A percentile compares a stretch with the other conserved stretches of the same genome.
phyloP scores from a whole-genome alignment of 2,329 filamentous ascomycete species.

The Aureobasidium sp. region DNA sequence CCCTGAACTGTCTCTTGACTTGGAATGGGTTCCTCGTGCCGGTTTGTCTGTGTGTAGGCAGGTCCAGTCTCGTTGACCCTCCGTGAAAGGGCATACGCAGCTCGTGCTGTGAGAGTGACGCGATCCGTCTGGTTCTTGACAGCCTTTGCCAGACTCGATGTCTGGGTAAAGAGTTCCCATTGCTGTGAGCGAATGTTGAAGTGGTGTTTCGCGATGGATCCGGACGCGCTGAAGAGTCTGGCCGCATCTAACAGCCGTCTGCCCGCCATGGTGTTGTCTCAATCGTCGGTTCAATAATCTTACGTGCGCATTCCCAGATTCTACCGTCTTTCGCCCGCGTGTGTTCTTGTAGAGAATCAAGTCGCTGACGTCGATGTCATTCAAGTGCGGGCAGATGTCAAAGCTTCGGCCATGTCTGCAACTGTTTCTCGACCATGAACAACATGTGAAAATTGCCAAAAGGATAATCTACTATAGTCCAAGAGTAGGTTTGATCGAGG shows the following conservation, averaged over 20 bases:
- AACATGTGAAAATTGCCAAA: background rate
- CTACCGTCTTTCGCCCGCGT: background rate
- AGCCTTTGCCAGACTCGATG: slow-evolving; percentile 56
- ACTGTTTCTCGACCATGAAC: background rate
- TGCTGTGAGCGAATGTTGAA: slow-evolving; percentile 51
- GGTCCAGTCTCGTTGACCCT: slow-evolving; percentile 47
- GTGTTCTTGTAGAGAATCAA: background rate
- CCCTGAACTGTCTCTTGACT: slow-evolving; percentile 23
- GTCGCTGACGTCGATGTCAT: slow-evolving; percentile 5
- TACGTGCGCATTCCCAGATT: background rate
- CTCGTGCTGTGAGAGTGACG: slow-evolving; percentile 52
- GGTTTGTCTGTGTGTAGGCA: slow-evolving; percentile 22
- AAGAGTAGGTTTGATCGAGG: background rate
- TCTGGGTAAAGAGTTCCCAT: slow-evolving; percentile 54
- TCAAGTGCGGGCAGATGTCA: slow-evolving; percentile 10
- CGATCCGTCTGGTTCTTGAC: slow-evolving; percentile 54
- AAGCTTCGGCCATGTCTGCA: slow-evolving; percentile 2
- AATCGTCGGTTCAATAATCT: background rate
- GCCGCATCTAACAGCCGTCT: slow-evolving; percentile 44
- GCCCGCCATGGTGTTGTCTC: slow-evolving; percentile 38
- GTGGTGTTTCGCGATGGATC: slow-evolving; percentile 44
- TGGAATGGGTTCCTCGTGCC: slow-evolving; percentile 21
- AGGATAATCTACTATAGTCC: background rate
- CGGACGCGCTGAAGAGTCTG: slow-evolving; percentile 41
- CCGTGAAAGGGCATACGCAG: slow-evolving; percentile 51